Base-by-base conservation (phyloP, 768 basidiomycete species). In the Mycena rebaudengoi region DNA sequence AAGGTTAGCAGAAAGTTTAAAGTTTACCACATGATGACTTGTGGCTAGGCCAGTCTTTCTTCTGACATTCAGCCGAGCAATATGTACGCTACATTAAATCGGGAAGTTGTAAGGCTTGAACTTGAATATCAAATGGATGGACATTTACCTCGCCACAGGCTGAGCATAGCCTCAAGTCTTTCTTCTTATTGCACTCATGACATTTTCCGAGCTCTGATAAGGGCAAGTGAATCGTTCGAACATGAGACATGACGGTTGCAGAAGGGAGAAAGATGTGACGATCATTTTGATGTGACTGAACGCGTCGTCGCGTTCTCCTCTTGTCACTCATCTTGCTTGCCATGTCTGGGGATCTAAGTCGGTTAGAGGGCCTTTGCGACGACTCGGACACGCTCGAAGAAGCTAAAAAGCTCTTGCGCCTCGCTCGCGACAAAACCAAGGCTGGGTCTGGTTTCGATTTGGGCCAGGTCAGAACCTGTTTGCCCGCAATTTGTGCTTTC, bases 61-160 rank as follows among this genome's bases (percentile, higher is more conserved):
- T 71, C 49, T 79, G 77, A 40, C 78, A 79, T 35, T 67, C 69
- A 7, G 51, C 20, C 18, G 75, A 79, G 64, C 78, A 80, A 58
- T 80, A 79, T 4, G 68, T 65, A n/a, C 48, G 56, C 76, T 43
- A 48, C 30, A 46, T 51, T 32, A 48, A n/a, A n/a, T n/a, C n/a
- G n/a, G n/a, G 32, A 56, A 10, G 25, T 3, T 40, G n/a, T n/a
- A n/a, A n/a, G n/a, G n/a, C 28, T 30, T 11, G 23, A 39, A 46
- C 28, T 21, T 29, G 14, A n/a, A 12, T 1, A 55, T 14, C 20
- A 25, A n/a, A 25, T 18, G 32, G 25, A 37, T 23, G n/a, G 29
- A 5, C 7, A 14, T 29, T 4, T 23, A 71, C 72, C 63, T 73
- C 72, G 5, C 62, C 58, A 49, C 72, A 73, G 12, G 61, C 60